Evolutionary conservation across 2,329 filamentous ascomycete species (phyloP).

Genomic region (Aspergillus sp.): DNA sequence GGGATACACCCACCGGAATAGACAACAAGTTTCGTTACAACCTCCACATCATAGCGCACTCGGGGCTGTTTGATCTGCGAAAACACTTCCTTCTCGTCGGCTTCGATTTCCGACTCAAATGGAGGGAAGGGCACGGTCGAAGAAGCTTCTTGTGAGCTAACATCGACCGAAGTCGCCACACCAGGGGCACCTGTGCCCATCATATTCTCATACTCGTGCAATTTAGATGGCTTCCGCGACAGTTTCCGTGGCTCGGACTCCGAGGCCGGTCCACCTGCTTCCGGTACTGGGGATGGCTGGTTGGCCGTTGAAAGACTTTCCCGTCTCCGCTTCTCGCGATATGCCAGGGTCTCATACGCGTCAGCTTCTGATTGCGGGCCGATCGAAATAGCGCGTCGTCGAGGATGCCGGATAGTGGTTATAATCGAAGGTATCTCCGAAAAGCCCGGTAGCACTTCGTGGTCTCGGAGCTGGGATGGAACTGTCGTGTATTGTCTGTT

Average conservation of each 20-base stretch:
- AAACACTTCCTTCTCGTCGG: slow-evolving; percentile 77
- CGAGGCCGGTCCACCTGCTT: slow-evolving; percentile 23
- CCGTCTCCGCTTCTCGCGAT: slow-evolving; percentile 71
- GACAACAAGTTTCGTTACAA: slow-evolving; percentile 93
- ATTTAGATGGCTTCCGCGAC: slow-evolving; percentile 49
- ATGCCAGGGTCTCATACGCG: slow-evolving; percentile 92
- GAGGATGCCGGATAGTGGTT: slow-evolving; percentile 76
- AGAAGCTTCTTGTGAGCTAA: slow-evolving; percentile 31
- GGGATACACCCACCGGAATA: slow-evolving; percentile 70
- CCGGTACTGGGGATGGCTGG: slow-evolving; percentile 27
- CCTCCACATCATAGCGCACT: slow-evolving; percentile 96
- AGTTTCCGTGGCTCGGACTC: slow-evolving; percentile 41
- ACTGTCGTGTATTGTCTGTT: slow-evolving; percentile 76
- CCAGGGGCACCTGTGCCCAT: slow-evolving; percentile 67
- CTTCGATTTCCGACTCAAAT: slow-evolving; percentile 40
- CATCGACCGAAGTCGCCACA: slow-evolving; percentile 34
- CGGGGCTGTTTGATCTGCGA: slow-evolving; percentile 79
- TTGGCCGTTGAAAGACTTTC: slow-evolving; percentile 57
- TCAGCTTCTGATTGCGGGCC: slow-evolving; percentile 95
- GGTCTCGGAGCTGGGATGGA: slow-evolving; percentile 69
- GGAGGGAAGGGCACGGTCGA: slow-evolving; percentile 30
- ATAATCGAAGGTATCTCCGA: slow-evolving; percentile 82
- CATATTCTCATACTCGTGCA: slow-evolving; percentile 70
- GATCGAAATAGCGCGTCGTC: slow-evolving; percentile 78
- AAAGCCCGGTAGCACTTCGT: slow-evolving; percentile 89